Conservation (phyloP, 2,329 filamentous ascomycete genomes). For the Aspergillus aculeatinus region DNA sequence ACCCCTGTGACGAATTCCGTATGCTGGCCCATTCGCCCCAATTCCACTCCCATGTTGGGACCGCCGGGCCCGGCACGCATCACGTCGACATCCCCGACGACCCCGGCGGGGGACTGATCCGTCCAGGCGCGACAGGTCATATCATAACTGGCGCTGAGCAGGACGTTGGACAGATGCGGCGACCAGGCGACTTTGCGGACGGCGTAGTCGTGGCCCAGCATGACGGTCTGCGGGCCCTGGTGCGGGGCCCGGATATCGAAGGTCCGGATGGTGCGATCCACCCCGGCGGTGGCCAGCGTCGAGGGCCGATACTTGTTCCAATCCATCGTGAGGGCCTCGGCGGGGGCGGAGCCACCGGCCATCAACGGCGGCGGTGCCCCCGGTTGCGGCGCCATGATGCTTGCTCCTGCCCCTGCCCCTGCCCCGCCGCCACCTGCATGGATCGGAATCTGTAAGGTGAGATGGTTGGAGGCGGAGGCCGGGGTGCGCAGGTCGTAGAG, state of each 20-base stretch:
- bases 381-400: slow-evolving; percentile 30
- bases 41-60: slow-evolving; percentile 60
- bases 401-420: slow-evolving; percentile 37
- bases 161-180: slow-evolving; percentile 83
- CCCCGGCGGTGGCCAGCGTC: slow-evolving; percentile 81
- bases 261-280: slow-evolving; percentile 81
- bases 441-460: slow-evolving; percentile 78
- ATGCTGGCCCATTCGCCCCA: slow-evolving; percentile 86
- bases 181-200: slow-evolving; percentile 85
- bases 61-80: slow-evolving; percentile 39
- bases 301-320: slow-evolving; percentile 97
- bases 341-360: slow-evolving; percentile 50
- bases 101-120: slow-evolving; percentile 60
- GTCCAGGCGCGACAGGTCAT: slow-evolving; percentile 97
- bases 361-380: slow-evolving; percentile 20
- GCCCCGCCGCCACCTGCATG: slow-evolving; percentile 65
- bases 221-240: slow-evolving; percentile 68
- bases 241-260: slow-evolving; percentile 82
- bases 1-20: slow-evolving; percentile 96
- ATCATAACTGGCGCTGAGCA: slow-evolving; percentile 91
- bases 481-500: slow-evolving; percentile 91
- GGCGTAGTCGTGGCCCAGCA: slow-evolving; percentile 88
- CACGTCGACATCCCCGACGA: slow-evolving; percentile 35
- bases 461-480: slow-evolving; percentile 80
- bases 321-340: slow-evolving; percentile 89